phyloP scores from a whole-genome alignment of 345 rosid species.

The Eucalyptus shirleyi region DNA sequence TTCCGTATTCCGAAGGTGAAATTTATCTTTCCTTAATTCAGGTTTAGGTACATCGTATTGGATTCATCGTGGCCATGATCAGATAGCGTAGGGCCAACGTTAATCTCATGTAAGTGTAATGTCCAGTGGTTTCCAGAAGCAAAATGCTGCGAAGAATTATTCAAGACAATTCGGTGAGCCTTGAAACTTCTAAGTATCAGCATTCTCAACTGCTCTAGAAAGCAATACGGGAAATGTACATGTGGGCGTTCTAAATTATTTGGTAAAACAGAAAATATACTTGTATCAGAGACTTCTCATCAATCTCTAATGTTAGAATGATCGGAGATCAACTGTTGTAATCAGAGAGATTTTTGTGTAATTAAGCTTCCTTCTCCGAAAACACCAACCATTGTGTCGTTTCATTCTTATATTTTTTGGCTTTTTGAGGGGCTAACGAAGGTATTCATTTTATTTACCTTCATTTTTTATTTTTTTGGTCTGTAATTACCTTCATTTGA shows the following conservation, averaged over 20 bases:
- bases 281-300: background rate
- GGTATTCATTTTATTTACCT: background rate
- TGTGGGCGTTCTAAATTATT: background rate
- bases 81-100: background rate
- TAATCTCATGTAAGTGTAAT: background rate
- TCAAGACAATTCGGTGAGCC: background rate
- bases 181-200: background rate
- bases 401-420: background rate
- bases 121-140: background rate
- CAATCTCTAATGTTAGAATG: background rate
- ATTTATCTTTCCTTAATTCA: background rate
- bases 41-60: background rate
- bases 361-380: background rate
- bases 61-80: background rate
- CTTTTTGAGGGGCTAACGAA: background rate
- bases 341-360: background rate
- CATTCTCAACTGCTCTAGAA: background rate
- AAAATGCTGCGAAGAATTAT: background rate
- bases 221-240: background rate
- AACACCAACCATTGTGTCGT: background rate
- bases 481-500: slow-evolving; percentile 83
- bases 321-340: background rate
- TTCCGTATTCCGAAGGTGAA: background rate
- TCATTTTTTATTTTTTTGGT: background rate
- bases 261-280: background rate